Percentiles rank a stretch among this genome's conserved stretches.
These are phyloP conservation scores for Penicillium sp. DNA, from an alignment of 2,329 filamentous ascomycete species.

Conservation along the genomic window DNA sequence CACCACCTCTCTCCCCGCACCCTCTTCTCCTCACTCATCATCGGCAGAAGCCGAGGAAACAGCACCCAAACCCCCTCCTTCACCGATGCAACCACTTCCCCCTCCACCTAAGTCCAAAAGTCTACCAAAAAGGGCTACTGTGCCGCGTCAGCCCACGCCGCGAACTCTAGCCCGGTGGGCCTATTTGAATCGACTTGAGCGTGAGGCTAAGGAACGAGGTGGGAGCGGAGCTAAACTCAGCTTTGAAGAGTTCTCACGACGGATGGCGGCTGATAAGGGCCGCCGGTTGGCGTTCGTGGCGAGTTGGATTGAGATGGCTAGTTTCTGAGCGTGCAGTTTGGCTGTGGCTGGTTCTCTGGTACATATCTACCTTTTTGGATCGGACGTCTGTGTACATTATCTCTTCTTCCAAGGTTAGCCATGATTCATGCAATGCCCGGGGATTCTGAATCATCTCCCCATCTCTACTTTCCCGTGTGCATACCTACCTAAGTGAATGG, in stretches of 20 bases:
- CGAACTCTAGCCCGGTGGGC: constrained; percentile 50
- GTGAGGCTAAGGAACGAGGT: constrained; percentile 69
- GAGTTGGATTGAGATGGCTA: constrained; percentile 82
- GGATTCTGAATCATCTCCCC: no score
- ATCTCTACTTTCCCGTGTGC: no score
- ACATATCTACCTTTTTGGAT: background rate
- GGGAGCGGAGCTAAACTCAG: constrained; percentile 73
- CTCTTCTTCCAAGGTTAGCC: background rate
- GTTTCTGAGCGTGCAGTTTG: constrained; percentile 48
- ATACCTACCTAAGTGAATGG: no score
- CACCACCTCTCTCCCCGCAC: constrained; percentile 35
- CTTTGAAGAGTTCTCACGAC: constrained; percentile 76
- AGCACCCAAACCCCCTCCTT: constrained; percentile 37
- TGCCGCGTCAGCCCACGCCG: constrained; percentile 29
- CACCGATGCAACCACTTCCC: constrained; percentile 37
- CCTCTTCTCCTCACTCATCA: constrained; percentile 33
- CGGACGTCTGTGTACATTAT: constrained; percentile 11
- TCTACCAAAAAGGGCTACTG: constrained; percentile 18
- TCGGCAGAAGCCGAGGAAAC: constrained; percentile 38
- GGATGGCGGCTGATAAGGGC: constrained; percentile 69
- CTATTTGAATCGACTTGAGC: constrained; percentile 64
- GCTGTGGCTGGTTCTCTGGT: background rate
- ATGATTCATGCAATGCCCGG: background rate
- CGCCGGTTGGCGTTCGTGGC: constrained; percentile 77
- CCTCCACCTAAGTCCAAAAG: constrained; percentile 25